A percentile compares a stretch with the other conserved stretches of the same genome.
phyloP scores from a whole-genome alignment of 352 stramenopile genomes.

The Pythium aquatile region DNA sequence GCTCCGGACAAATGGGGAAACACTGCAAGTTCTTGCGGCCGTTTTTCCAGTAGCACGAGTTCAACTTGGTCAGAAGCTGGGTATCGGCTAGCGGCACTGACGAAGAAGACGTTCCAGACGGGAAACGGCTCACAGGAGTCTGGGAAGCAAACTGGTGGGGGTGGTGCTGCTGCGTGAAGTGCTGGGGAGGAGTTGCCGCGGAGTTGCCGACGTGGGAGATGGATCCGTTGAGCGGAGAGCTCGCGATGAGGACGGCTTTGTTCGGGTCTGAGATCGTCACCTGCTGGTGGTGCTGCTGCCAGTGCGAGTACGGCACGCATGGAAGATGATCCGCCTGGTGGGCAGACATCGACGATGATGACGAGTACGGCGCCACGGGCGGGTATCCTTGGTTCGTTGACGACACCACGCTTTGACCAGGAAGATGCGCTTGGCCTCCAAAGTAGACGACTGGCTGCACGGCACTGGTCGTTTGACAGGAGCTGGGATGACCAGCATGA shows the following conservation, averaged over 20 bases:
- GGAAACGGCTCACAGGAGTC: too few relatives aligned
- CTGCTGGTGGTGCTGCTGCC: background rate
- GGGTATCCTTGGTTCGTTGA: background rate
- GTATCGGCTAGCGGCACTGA: conserved; percentile 26
- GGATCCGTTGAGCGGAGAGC: background rate
- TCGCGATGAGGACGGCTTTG: background rate
- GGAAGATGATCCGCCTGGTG: background rate
- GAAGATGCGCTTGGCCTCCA: background rate
- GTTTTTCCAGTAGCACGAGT: conserved; percentile 88
- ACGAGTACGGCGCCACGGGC: background rate
- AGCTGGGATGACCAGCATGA: background rate
- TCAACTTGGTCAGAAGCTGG: conserved; percentile 56
- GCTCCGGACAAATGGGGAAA: conserved; percentile 83
- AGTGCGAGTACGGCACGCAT: background rate
- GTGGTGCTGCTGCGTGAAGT: background rate
- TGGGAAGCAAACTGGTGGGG: background rate
- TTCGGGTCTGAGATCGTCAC: background rate
- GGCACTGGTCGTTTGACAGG: background rate
- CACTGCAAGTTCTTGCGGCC: conserved; percentile 89
- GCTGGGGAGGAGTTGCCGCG: background rate
- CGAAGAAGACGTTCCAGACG: background rate
- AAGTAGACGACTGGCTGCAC: background rate
- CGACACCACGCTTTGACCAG: background rate
- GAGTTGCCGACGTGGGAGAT: background rate
- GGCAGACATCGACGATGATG: background rate